Conservation (phyloP, 768 basidiomycete species). For the Rhodotorula graminis region DNA sequence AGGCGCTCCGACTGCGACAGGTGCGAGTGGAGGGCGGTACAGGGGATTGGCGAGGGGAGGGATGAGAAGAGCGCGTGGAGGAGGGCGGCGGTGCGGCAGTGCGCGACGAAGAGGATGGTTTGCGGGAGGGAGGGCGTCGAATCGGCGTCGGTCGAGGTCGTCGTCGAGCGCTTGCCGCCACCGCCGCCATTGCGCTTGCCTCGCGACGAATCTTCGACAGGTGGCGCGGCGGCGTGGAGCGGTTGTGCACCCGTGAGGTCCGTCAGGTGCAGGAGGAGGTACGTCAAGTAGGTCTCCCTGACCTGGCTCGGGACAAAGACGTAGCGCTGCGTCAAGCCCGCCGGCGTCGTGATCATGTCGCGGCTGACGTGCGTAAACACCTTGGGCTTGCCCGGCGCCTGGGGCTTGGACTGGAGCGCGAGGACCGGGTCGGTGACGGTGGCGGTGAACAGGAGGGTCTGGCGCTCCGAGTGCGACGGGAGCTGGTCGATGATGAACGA, state of each 20-base stretch:
- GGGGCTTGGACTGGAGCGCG: constrained; percentile 63
- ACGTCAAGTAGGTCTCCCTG: constrained; percentile 82
- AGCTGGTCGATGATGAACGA: constrained; percentile 68
- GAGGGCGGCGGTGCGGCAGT: constrained; percentile 82
- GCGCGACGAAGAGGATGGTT: constrained; percentile 88
- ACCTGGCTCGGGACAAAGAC: constrained; percentile 91
- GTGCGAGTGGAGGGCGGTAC: constrained; percentile 85
- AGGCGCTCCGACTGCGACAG: constrained; percentile 87
- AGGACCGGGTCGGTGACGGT: constrained; percentile 86
- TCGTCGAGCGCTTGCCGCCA: constrained; percentile 43
- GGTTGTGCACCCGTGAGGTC: constrained; percentile 58
- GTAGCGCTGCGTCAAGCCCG: constrained; percentile 79
- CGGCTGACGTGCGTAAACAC: constrained; percentile 80
- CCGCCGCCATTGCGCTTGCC: too few relatives aligned
- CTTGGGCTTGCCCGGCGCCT: constrained; percentile 73
- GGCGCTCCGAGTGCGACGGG: constrained; percentile 64
- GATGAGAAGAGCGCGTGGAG: constrained; percentile 58
- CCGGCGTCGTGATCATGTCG: constrained; percentile 74
- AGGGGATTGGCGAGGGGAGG: constrained; percentile 71
- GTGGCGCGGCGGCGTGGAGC: constrained; percentile 62
- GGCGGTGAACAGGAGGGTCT: constrained; percentile 94
- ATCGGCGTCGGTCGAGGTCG: constrained; percentile 51
- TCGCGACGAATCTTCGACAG: constrained; percentile 49
- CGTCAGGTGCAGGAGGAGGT: constrained; percentile 72
- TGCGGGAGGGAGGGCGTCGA: constrained; percentile 66